A percentile compares a stretch with the other conserved stretches of the same genome.
phyloP scores from a whole-genome alignment of 2,329 filamentous ascomycete species.

The Tolypocladium guangdongense region DNA sequence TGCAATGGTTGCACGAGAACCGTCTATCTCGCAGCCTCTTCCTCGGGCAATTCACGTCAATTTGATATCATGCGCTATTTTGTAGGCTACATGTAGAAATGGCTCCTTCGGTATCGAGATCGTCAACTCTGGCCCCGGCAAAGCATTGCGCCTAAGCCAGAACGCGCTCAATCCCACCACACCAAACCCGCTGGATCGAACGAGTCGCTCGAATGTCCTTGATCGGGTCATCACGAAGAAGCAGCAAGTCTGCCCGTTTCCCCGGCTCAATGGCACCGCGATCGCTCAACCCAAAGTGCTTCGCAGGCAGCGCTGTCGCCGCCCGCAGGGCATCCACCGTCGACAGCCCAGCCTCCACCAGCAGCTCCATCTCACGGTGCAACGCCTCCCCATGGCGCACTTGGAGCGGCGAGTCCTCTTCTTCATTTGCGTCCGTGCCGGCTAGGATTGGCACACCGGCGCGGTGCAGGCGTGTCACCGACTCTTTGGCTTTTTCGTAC shows the following conservation, averaged over 20 bases:
- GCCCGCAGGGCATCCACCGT: slow-evolving; percentile 9
- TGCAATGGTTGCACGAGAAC: neutral
- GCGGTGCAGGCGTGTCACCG: slow-evolving; percentile 11
- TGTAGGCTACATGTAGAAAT: too few relatives aligned
- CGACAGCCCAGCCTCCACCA: slow-evolving; percentile 10
- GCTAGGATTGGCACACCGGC: slow-evolving; percentile 18
- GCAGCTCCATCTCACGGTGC: slow-evolving; percentile 11
- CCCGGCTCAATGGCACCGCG: slow-evolving; percentile 14
- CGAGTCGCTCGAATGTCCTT: slow-evolving; percentile 14
- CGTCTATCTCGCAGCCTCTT: neutral
- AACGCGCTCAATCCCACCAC: slow-evolving; percentile 10
- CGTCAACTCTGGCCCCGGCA: too few relatives aligned
- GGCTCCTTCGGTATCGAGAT: neutral
- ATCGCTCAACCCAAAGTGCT: slow-evolving; percentile 12
- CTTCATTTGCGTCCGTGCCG: slow-evolving; percentile 17
- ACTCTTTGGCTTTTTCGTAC: neutral
- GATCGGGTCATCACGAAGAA: slow-evolving; percentile 16
- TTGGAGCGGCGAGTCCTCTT: slow-evolving; percentile 2
- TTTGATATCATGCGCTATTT: too few relatives aligned
- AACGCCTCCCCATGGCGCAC: slow-evolving; percentile 8
- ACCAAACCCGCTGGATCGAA: slow-evolving; percentile 16
- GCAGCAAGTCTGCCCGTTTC: slow-evolving; percentile 17
- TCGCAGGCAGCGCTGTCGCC: slow-evolving; percentile 9
- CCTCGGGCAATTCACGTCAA: too few relatives aligned
- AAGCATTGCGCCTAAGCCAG: neutral